These are phyloP conservation scores for Colletotrichum lindemuthianum DNA, from an alignment of 2,329 filamentous ascomycete genomes.

Conservation along the genomic window DNA sequence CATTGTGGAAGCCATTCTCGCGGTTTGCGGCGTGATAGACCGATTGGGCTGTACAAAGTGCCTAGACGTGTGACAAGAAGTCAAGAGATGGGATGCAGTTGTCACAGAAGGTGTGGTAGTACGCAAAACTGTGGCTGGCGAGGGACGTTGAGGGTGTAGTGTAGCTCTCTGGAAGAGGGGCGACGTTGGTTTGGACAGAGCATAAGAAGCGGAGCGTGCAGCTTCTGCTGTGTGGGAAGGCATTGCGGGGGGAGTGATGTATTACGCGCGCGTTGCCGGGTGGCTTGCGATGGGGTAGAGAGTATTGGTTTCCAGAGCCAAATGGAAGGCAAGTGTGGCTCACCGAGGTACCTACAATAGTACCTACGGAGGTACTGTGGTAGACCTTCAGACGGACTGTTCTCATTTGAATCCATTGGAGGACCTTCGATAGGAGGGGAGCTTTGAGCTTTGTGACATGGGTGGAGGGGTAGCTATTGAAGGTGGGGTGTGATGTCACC, in stretches of 20 bases:
- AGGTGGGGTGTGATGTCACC: constrained; percentile 31
- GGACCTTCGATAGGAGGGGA: constrained; percentile 13
- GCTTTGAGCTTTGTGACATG: not conserved
- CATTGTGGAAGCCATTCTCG: constrained; percentile 58
- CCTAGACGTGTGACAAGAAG: not conserved
- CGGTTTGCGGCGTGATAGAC: constrained; percentile 16
- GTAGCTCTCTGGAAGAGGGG: constrained; percentile 8
- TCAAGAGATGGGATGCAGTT: constrained; percentile 8
- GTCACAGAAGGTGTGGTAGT: constrained; percentile 5
- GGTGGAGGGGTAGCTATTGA: constrained; percentile 4
- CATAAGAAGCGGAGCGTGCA: constrained; percentile 24
- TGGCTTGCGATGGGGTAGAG: not conserved
- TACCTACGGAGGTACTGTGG: no score
- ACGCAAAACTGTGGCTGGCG: constrained; percentile 9
- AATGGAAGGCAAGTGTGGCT: not conserved
- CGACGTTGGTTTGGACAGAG: constrained; percentile 7
- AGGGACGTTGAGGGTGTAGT: constrained; percentile 1
- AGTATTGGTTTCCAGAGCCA: not conserved
- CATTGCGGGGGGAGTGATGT: constrained; percentile 1
- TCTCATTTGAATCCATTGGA: constrained; percentile 1
- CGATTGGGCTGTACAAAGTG: not conserved
- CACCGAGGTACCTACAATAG: no score
- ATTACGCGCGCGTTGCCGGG: no score
- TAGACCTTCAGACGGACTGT: constrained; percentile 3
- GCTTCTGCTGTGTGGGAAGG: constrained; percentile 18